Percentiles rank a stretch among this genome's conserved stretches.
Conservation (phyloP, 257 asterid species). For the Gynochthodes officinalis region DNA sequence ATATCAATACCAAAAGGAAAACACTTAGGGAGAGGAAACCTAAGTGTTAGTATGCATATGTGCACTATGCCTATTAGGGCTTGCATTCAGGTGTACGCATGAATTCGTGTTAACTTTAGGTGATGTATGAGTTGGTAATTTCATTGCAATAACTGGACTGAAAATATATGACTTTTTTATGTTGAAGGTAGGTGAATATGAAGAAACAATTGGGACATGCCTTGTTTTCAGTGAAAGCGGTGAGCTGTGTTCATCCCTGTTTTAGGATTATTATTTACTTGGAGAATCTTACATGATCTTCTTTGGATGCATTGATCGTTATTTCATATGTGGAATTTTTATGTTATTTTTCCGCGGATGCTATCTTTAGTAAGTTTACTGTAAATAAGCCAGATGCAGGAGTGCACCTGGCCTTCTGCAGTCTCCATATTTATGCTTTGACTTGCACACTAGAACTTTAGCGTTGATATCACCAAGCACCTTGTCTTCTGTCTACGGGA, state of each 20-base stretch:
- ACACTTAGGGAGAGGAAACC: neutral
- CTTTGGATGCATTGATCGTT: neutral
- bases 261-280: neutral
- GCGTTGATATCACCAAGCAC: neutral
- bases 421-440: neutral
- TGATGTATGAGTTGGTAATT: neutral
- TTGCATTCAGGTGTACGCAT: neutral
- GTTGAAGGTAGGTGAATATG: conserved; percentile 75
- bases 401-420: neutral
- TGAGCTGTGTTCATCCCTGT: conserved; percentile 32
- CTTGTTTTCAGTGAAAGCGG: conserved; percentile 70
- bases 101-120: neutral
- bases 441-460: neutral
- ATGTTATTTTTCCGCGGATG: no score
- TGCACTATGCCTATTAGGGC: neutral
- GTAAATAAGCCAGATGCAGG: neutral
- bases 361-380: neutral
- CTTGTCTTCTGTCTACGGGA: neutral
- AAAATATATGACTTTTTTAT: neutral
- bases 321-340: neutral
- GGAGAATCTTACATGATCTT: neutral
- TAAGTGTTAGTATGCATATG: neutral
- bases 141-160: neutral
- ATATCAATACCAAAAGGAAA: neutral
- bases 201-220: conserved; percentile 87